Evolutionary conservation across 1,284 basidiomycete species (phyloP), one percentile per base, ranked within the genome.

Genomic region (Cryptococcus sp.): DNA sequence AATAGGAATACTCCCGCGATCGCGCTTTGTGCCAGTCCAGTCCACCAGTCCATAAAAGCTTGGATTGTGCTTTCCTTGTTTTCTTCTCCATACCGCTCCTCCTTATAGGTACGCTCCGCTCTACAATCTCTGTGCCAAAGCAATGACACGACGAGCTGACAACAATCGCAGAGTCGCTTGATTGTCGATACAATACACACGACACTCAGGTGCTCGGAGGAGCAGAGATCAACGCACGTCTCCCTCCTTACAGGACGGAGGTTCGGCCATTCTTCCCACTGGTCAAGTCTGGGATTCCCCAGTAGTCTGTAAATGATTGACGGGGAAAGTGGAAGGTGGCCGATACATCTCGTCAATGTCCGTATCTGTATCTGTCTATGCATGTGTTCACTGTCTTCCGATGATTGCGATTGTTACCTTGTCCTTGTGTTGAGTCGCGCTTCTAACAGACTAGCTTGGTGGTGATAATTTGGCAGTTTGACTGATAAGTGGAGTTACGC

Each of bases 201-300:
- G 53, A 54, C 53, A 46, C 42, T 46, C 53, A 54, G 53, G 53
- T 54, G 53, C 53, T 54, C 53, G 53, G 53, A 54, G 35, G 53
- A 20, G 53, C 53, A 31, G 17, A 54, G 53, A 54, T 38, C 45
- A 54, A 46, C 45, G 53, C 53, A 54, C 39, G 42, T 38, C 53
- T 54, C 53, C 53, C 53, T 54, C 53, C 41, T 54, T 44, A 20
- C 6, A 54, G 23, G 42, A 46, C 42, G 44, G 44, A 47, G 44
- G 53, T 16, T 46, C 44, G 53, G 31, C 47, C 53, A 47, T n/a
- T 22, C 20, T 23, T 47, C 44, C 47, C 8, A 10, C 31, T 35
- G 31, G 31, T 35, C 13, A 35, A 13, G 31, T 47, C 44, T 38
- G 53, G 44, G 31, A 45, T 54, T 54, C 44, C 20, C 23, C 47